A percentile compares a stretch with the other conserved stretches of the same genome.
phyloP scores from a whole-genome alignment of 768 basidiomycete genomes.

The Xanthoconium purpureum region DNA sequence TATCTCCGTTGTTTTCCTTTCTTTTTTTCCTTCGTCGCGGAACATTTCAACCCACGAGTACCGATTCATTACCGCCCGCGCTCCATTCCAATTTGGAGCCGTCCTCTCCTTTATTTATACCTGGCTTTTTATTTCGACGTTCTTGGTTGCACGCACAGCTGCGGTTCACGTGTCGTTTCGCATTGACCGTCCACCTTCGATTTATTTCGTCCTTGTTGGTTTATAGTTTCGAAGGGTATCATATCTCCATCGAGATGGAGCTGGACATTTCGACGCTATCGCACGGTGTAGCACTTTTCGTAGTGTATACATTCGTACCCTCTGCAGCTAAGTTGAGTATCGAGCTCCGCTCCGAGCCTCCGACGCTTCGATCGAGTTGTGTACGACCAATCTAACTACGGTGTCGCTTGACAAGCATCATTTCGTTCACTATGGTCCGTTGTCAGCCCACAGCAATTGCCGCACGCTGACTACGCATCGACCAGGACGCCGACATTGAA shows the following conservation, averaged over 20 bases:
- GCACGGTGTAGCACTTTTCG: constrained; percentile 3
- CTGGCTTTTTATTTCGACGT: not conserved
- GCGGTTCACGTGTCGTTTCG: not conserved
- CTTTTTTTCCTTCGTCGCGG: constrained; percentile 1
- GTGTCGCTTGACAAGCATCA: not conserved
- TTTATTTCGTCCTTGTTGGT: constrained; percentile 1
- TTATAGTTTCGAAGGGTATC: constrained; percentile 4
- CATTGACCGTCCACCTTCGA: constrained; percentile 6
- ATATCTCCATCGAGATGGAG: constrained; percentile 21
- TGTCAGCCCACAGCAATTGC: not conserved
- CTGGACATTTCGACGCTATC: constrained; percentile 14
- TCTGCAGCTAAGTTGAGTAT: not conserved
- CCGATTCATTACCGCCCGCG: constrained; percentile 1
- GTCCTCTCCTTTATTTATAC: constrained; percentile 17
- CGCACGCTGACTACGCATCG: constrained; percentile 1
- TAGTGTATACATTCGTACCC: constrained; percentile 1
- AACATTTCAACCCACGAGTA: constrained; percentile 1
- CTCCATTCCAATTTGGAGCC: constrained; percentile 5
- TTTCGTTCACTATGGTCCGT: constrained; percentile 15
- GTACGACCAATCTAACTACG: too few relatives aligned
- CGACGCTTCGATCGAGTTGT: too few relatives aligned
- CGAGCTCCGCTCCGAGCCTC: too few relatives aligned
- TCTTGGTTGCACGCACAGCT: not conserved
- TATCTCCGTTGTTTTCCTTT: not conserved
- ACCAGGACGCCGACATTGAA: constrained; percentile 53